These are phyloP conservation scores for Ceriops decandra DNA, from an alignment of 345 rosid genomes.

Conservation along the genomic window DNA sequence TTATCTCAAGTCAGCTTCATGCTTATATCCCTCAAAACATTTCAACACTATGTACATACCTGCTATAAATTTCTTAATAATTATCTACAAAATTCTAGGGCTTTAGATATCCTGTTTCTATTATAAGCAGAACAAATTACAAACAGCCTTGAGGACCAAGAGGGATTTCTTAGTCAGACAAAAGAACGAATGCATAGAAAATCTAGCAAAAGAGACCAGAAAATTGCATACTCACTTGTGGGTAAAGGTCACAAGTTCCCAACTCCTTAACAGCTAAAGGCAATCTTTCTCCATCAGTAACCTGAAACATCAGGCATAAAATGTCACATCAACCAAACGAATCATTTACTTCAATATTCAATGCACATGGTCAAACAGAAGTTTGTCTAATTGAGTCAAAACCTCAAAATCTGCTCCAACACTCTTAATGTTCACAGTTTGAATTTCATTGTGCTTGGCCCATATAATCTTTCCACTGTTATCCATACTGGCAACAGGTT, in stretches of 20 bases:
- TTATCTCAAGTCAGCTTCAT: too few species aligned
- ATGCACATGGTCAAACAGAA: conserved; percentile 12
- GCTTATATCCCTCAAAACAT: too few species aligned
- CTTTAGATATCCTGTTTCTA: too few species aligned
- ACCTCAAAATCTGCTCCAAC: conserved; percentile 97
- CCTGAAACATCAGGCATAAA: conserved; percentile 42
- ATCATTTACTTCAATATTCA: neutral
- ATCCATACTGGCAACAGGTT: conserved; percentile 99
- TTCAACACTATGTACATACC: too few species aligned
- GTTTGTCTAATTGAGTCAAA: conserved; percentile 4
- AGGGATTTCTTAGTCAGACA: too few species aligned
- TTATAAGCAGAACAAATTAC: too few species aligned
- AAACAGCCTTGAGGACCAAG: too few species aligned
- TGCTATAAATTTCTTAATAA: too few species aligned
- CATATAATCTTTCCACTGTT: conserved; percentile 97
- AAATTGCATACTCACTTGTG: conserved; percentile 66
- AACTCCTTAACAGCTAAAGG: conserved; percentile 96
- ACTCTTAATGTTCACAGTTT: conserved; percentile 95
- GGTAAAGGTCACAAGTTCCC: conserved; percentile 99
- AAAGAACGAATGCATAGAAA: too few species aligned
- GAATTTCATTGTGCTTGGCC: conserved; percentile 99
- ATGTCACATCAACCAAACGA: conserved; percentile 20
- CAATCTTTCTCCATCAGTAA: conserved; percentile 95
- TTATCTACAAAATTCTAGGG: too few species aligned
- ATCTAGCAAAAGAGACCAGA: conserved; percentile 6